These are phyloP conservation scores for Sarocladium strictum DNA, from an alignment of 2,329 filamentous ascomycete species.

Conservation along the genomic window DNA sequence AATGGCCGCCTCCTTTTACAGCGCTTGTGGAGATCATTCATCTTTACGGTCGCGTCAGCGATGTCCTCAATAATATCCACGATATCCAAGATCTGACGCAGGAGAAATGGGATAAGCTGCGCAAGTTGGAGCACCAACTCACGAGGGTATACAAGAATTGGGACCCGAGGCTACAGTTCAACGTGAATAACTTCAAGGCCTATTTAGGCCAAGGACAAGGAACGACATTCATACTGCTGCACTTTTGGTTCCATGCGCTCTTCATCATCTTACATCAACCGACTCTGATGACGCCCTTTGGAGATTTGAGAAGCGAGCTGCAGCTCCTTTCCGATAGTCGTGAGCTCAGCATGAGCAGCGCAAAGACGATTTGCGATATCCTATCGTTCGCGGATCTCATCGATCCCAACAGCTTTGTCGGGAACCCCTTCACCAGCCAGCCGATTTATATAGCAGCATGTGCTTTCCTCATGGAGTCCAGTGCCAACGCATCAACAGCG, in stretches of 20 bases:
- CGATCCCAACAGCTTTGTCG: conserved; percentile 78
- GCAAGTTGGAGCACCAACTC: conserved; percentile 73
- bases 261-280: conserved; percentile 83
- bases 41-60: conserved; percentile 77
- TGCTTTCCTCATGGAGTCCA: conserved; percentile 80
- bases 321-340: conserved; percentile 75
- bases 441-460: conserved; percentile 90
- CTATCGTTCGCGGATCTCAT: conserved; percentile 80
- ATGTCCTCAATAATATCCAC: conserved; percentile 76
- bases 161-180: conserved; percentile 72
- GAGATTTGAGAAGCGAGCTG: conserved; percentile 50
- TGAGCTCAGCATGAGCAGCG: conserved; percentile 78
- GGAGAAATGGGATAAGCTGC: conserved; percentile 66
- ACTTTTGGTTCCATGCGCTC: conserved; percentile 84
- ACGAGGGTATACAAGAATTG: conserved; percentile 68
- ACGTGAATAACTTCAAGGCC: conserved; percentile 77
- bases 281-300: conserved; percentile 72
- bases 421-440: conserved; percentile 84
- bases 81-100: conserved; percentile 67
- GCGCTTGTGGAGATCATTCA: conserved; percentile 79
- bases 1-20: conserved; percentile 74
- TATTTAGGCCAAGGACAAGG: conserved; percentile 77
- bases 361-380: conserved; percentile 88
- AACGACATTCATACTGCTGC: conserved; percentile 79
- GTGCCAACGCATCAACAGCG: conserved; percentile 59